Evolutionary conservation across 805 yeast genomes (phyloP).

Genomic region (Wickerhamomyces mucosus): DNA sequence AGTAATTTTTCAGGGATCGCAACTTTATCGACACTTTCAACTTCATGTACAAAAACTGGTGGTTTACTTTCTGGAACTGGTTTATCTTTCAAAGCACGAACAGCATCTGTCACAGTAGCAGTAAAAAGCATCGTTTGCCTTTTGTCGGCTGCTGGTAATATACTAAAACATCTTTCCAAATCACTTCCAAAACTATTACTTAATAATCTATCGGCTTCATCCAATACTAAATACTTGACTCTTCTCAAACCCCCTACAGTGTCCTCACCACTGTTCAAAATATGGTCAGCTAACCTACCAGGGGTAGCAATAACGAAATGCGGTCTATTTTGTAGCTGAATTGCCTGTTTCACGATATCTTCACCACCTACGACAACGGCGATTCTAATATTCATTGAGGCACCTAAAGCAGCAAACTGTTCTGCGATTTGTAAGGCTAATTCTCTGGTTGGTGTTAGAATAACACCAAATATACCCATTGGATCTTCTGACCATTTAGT

Average conservation of each 20-base stretch:
- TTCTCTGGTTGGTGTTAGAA: slow-evolving; percentile 89
- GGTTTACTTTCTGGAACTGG: slow-evolving; percentile 46
- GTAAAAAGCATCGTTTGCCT: slow-evolving; percentile 90
- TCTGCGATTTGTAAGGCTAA: slow-evolving; percentile 95
- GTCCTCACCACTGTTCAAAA: slow-evolving; percentile 81
- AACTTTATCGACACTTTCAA: slow-evolving; percentile 61
- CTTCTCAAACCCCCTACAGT: slow-evolving; percentile 71
- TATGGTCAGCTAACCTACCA: slow-evolving; percentile 90
- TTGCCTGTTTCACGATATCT: slow-evolving; percentile 82
- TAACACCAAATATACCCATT: slow-evolving; percentile 79
- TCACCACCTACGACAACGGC: slow-evolving; percentile 90
- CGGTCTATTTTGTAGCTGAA: slow-evolving; percentile 73
- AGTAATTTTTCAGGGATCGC: slow-evolving; percentile 70
- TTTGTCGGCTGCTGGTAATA: slow-evolving; percentile 58
- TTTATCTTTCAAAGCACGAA: slow-evolving; percentile 63
- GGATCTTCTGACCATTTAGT: slow-evolving; percentile 95
- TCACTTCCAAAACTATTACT: slow-evolving; percentile 79
- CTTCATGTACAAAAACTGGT: slow-evolving; percentile 59
- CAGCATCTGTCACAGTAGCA: slow-evolving; percentile 93
- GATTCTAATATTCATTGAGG: slow-evolving; percentile 78
- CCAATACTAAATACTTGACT: slow-evolving; percentile 75
- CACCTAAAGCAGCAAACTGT: slow-evolving; percentile 88
- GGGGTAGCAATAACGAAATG: slow-evolving; percentile 97
- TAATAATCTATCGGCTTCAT: slow-evolving; percentile 91
- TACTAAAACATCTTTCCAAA: slow-evolving; percentile 58